Base-by-base conservation (phyloP, 108 stramenopile species). In the Chaetoceros muelleri region DNA sequence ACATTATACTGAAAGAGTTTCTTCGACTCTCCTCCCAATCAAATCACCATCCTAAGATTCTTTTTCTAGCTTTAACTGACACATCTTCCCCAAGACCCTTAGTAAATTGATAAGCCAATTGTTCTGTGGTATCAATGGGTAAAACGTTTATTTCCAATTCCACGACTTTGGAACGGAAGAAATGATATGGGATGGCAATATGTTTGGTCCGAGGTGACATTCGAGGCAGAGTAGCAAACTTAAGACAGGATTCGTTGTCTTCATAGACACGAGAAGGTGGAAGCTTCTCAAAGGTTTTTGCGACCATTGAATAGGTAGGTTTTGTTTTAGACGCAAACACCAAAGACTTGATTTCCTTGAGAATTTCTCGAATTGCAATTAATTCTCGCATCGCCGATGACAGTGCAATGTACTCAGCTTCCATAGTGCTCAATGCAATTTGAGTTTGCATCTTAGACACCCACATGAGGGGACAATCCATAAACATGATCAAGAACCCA, bases 371-470 rank as follows among this genome's bases (percentile, higher is more conserved):
- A 13, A 61, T 10, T 2, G 71, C 64, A 23, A 72, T 28, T 0
- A 62, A 3, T 0, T 59, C 60, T 22, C 44, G 31, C 25, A 72
- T 2, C 0, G 66, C 60, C 16, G 25, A 17, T 34, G 31, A 29
- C 2, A 72, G 13, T 10, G 34, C 34, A 22, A 58, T 58, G 54
- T 67, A 74, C 40, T 82, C 81, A 10, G 71, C 57, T 56, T 82
- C 74, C 62, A 62, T 73, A 2, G 81, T 76, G 2, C 58, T 60
- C 25, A 75, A 19, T 3, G 77, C 71, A 44, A 73, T 71, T 34
- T 78, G 65, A 0, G 61, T 54, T 54, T 82, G 80, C 0, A 75
- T 52, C 24, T 61, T 65, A 3, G 68, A 73, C 21, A 25, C 53
- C 79, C 79, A 80, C n/a, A 66, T 7, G 24, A 80, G 31, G 3